Evolutionary conservation across 176 grass and related monocot genomes (phyloP), one percentile per base, ranked within the genome.

Genomic region (Oryza longistaminata): DNA sequence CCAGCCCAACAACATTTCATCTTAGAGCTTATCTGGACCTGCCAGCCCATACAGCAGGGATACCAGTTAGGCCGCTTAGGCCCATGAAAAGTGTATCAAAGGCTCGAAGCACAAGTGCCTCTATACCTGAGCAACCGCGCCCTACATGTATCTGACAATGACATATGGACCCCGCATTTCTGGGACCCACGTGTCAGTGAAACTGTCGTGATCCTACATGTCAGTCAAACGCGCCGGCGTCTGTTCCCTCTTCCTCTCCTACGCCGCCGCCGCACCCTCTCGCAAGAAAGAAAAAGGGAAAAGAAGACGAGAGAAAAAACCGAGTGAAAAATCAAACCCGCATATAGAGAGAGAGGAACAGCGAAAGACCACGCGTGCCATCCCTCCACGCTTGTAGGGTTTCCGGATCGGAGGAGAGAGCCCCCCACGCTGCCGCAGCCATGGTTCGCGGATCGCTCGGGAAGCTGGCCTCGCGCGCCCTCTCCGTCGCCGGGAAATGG

Each of bases 391-490:
- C 74, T 70, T 61, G 14, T 78, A 87, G 85, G 78, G 81, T 90
- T 92, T 88, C 53, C 27, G 86, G 81, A 78, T 87, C 82, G 74
- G 68, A 76, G 77, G 82, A 61, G 76, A 44, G 29, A 31, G 29
- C 29, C 29, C 29, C 45, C 72, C 50, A 72, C 58, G 45, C 82
- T 45, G 74, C 45, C 73, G 55, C 80, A 85, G 77, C 80, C 74
- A 99, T 94, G 97, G 92, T 94, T 89, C 86, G 92, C 71, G 83
- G 86, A 89, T 99, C 97, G 78, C 68, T 99, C 1, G 90, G 90
- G 29, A 95, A 79, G 81, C 71, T 96, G 31, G 71, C 88, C 3
- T 85, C 87, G 12, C 89, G 88, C 42, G 86, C 92, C 91, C 81
- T 96, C 86, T 86, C 91, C 49, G 22, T 99, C 75, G 93, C 93